A percentile compares a stretch with the other conserved stretches of the same genome.
Evolutionary conservation across 148 eudicot species (phyloP).

Genomic region (Heliosperma pusillum): DNA sequence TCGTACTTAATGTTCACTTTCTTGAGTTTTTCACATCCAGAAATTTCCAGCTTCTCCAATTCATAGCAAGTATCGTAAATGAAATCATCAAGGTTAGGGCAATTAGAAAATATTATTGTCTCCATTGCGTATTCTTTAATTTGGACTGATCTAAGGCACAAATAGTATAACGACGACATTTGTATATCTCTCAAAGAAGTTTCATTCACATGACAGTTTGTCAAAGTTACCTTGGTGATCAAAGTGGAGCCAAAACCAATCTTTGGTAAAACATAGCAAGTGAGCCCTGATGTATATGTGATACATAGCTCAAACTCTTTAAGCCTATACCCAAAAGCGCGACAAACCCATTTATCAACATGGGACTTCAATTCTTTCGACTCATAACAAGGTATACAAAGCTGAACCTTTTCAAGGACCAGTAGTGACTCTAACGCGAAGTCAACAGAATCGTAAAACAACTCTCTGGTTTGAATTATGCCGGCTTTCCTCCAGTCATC

Average conservation of each 20-base stretch:
- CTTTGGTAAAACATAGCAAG: too few species aligned
- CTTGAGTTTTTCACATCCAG: constrained; percentile 2
- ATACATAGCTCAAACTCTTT: too few species aligned
- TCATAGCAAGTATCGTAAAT: background rate
- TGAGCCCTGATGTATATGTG: too few species aligned
- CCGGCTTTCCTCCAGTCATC: background rate
- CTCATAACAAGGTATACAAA: too few species aligned
- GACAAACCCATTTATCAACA: too few species aligned
- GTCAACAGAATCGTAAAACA: background rate
- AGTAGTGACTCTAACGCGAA: background rate
- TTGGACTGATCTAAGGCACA: background rate
- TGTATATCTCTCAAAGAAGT: background rate
- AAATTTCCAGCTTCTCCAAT: background rate
- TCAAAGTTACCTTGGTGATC: background rate
- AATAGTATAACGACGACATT: background rate
- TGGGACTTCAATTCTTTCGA: too few species aligned
- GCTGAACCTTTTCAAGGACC: too few species aligned
- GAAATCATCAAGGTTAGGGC: constrained; percentile 5
- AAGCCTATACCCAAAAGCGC: too few species aligned
- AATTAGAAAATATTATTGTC: background rate
- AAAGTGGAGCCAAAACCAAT: background rate
- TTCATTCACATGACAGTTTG: background rate
- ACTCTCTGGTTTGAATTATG: background rate
- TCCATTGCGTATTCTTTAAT: background rate
- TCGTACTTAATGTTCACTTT: background rate